A percentile compares a stretch with the other conserved stretches of the same genome.
phyloP scores from a whole-genome alignment of 2,329 filamentous ascomycete genomes.

The Ceratocystis lukuohia region DNA sequence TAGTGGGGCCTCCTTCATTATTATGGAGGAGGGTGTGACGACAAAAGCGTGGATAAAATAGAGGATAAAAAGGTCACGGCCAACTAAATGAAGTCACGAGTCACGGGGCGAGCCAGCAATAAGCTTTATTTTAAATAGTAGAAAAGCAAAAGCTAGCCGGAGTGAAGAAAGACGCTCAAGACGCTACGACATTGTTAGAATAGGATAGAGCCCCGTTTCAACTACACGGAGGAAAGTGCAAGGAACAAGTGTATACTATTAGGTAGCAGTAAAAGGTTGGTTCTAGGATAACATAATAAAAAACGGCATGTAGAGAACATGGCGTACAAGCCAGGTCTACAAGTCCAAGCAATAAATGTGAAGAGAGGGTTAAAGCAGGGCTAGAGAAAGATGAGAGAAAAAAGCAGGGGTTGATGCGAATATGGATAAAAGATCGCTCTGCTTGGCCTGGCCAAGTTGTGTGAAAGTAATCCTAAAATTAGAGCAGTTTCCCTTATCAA shows the following conservation, averaged over 20 bases:
- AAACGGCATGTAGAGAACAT: too few relatives aligned
- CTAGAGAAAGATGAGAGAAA: too few relatives aligned
- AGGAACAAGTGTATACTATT: too few relatives aligned
- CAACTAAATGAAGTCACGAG: background rate
- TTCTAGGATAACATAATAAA: too few relatives aligned
- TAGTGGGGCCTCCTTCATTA: background rate
- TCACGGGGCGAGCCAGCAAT: background rate
- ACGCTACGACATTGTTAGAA: too few relatives aligned
- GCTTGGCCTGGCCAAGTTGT: too few relatives aligned
- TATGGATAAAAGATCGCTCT: background rate
- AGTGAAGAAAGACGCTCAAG: background rate
- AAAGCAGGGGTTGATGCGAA: background rate
- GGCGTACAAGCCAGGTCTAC: too few relatives aligned
- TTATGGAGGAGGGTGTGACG: background rate
- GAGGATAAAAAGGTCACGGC: background rate
- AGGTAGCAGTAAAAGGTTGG: too few relatives aligned
- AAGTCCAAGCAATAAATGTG: too few relatives aligned
- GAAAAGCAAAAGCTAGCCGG: background rate
- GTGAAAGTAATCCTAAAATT: conserved; percentile 1
- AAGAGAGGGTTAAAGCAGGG: too few relatives aligned
- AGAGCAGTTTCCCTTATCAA: conserved; percentile 1
- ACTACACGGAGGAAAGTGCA: too few relatives aligned
- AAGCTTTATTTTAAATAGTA: background rate
- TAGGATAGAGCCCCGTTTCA: too few relatives aligned
- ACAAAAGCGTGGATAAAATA: background rate